Evolutionary conservation across 1,284 basidiomycete genomes (phyloP), one percentile per base, ranked within the genome.

Genomic region (Ustilago crameri): DNA sequence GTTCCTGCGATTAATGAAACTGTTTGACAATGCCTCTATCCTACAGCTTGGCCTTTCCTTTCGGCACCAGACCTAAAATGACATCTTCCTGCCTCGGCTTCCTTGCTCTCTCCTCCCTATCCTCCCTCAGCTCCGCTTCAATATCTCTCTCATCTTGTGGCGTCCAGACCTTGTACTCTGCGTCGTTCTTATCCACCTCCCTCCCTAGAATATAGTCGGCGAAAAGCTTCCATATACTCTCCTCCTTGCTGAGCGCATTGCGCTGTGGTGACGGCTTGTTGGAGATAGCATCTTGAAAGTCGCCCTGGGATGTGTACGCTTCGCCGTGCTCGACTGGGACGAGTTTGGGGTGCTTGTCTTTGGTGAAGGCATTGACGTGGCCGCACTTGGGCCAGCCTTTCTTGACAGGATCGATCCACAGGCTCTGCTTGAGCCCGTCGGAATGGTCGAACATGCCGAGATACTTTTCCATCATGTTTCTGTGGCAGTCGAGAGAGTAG

Each of bases 401-500:
- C 46, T 58, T 63, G 41, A 50, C 9, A 1, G 76, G 76, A 32
- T 78, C 66, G 61, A 78, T 66, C 74, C 72, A 78, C n/a, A 78
- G 61, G 10, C 58, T 65, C 32, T 66, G 66, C 22, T 75, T 71
- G 44, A 75, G 65, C 12, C 58, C 41, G 20, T 66, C 66, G 9
- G 60, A 50, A 56, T 69, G 67, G 47, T 72, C 62, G 35, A 78
- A 62, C 65, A 78, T 62, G 10, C 44, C 53, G 17, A 72, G 40
- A 35, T 78, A 74, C 46, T 74, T 67, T 44, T 69, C 38, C 76
- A 76, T 76, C 76, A 78, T 78, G 37, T 55, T 63, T 45, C 73
- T 71, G 50, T 35, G 20, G 30, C 3, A 14, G 20, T 14, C 9
- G 23, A 9, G 14, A 10, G 34, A 37, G n/a, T 32, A 3, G 17